phyloP scores from a whole-genome alignment of 2,329 filamentous ascomycete genomes.

The Neonectria coccinea region DNA sequence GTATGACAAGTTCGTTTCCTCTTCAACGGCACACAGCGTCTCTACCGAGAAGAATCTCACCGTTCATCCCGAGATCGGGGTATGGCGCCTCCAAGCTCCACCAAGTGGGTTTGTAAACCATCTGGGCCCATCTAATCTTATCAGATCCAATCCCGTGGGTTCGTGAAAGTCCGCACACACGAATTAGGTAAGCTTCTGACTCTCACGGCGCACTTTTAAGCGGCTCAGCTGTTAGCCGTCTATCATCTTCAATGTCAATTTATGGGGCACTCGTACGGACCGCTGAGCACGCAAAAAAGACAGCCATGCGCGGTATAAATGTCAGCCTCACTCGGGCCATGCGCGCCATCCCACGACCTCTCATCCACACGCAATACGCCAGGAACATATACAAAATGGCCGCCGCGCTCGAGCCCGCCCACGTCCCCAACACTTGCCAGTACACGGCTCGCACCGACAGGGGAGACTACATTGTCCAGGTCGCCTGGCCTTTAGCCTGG shows the following conservation, averaged over 20 bases:
- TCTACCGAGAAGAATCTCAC: too few relatives aligned
- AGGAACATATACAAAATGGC: slow-evolving; percentile 29
- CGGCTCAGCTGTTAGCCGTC: not conserved
- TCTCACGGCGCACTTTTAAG: not conserved
- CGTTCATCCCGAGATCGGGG: not conserved
- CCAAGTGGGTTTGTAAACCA: not conserved
- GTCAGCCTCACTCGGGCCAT: not conserved
- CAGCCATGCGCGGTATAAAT: slow-evolving; percentile 12
- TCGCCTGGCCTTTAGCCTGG: slow-evolving; percentile 49
- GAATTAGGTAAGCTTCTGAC: not conserved
- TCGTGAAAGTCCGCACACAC: not conserved
- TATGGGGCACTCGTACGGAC: not conserved
- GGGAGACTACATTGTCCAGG: slow-evolving; percentile 48
- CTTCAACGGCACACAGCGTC: too few relatives aligned
- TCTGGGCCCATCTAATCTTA: not conserved
- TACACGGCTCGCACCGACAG: slow-evolving; percentile 42
- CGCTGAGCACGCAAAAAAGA: not conserved
- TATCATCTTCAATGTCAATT: not conserved
- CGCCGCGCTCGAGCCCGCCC: slow-evolving; percentile 33
- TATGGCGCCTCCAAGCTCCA: not conserved
- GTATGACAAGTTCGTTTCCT: too few relatives aligned
- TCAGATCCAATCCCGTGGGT: not conserved
- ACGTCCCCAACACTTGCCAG: slow-evolving; percentile 45
- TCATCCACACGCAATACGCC: not conserved
- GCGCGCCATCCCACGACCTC: not conserved